Conservation (phyloP, 805 yeast species). For the Candida lessepsii region DNA sequence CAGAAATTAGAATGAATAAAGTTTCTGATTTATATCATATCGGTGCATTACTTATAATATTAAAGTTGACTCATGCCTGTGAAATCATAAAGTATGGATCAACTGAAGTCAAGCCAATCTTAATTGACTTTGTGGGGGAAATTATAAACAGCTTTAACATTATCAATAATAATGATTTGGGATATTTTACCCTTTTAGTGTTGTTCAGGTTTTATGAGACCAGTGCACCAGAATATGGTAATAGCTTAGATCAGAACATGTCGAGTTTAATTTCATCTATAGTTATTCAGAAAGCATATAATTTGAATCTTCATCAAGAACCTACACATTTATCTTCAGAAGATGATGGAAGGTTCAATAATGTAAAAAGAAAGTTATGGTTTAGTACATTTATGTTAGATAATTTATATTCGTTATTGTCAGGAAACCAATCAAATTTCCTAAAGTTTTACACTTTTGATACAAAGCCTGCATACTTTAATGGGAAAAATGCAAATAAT, state of each 20-base stretch:
- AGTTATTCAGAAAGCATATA: constrained; percentile 62
- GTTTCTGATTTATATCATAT: constrained; percentile 13
- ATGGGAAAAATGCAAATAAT: constrained; percentile 35
- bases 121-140: constrained; percentile 28
- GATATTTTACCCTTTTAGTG: constrained; percentile 52
- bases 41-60: constrained; percentile 32
- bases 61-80: constrained; percentile 29
- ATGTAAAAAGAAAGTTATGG: constrained; percentile 39
- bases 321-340: constrained; percentile 34
- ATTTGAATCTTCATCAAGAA: constrained; percentile 67
- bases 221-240: constrained; percentile 54
- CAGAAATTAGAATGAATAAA: background rate
- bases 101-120: constrained; percentile 10
- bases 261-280: constrained; percentile 54
- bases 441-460: constrained; percentile 28
- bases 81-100: constrained; percentile 10
- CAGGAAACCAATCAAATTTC: constrained; percentile 34
- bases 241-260: constrained; percentile 55
- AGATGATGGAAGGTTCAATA: constrained; percentile 21
- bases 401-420: constrained; percentile 22
- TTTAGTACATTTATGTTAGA: constrained; percentile 26
- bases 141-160: constrained; percentile 36
- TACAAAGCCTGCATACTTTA: constrained; percentile 25
- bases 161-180: constrained; percentile 42
- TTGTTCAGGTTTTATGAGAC: constrained; percentile 49